Base-by-base conservation (phyloP, 805 yeast genomes). In the Saccharomycopsis schoenii region DNA sequence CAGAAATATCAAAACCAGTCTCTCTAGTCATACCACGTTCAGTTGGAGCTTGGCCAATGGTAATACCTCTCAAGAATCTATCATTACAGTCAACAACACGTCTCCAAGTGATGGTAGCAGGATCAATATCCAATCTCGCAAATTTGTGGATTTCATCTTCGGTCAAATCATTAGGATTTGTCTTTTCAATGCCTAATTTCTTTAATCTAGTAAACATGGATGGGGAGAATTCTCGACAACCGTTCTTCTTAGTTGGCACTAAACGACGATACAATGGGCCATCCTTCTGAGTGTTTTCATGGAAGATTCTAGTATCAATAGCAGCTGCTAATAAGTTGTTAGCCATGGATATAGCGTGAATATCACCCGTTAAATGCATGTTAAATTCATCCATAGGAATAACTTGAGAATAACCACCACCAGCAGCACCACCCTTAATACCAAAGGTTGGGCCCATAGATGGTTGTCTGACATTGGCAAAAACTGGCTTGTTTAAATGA, bases 371-470 rank as follows among this genome's bases (percentile, higher is more conserved):
- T 65, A 87, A 81, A 71, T 87, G 93, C 87, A 87, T 81, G 76
- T 87, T 87, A 77, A 87, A 87, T 70, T 87, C 94, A 73, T 87
- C 93, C 94, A 87, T 87, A 65, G 94, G 94, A 71, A 87, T 86
- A 39, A 87, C 94, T 73, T 87, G 93, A 36, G 94, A 85, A 70
- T 86, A 87, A 63, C 94, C 94, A 72, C 94, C 93, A 71, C 94
- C 94, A 8, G 94, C 94, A 67, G 94, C 94, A 75, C 94, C 94
- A 74, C 94, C 94, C 72, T 87, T 87, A 67, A 87, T 86, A 75
- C 94, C 94, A 69, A 87, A 87, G 19, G 94, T 87, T 66, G 94
- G 94, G 60, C 94, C 94, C 92, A 87, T 86, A 9, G 91, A 85
- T 29, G 94, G 94, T 72, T 87, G 94, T 78, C 94, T 82, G 58